Conservation (phyloP, 805 yeast genomes). For the Candida fluviatilis region DNA sequence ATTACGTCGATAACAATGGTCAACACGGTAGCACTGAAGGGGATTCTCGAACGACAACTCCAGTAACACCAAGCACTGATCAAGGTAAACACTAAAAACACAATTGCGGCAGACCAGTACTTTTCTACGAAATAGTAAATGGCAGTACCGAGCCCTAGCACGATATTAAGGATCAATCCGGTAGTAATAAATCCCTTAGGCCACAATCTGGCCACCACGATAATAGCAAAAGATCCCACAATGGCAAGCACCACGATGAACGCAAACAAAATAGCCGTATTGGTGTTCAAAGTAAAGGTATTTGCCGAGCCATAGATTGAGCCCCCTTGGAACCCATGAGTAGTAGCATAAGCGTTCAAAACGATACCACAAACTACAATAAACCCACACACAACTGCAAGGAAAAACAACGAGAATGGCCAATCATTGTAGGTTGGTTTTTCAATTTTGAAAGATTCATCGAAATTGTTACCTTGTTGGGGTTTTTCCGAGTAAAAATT, state of each 20-base stretch:
- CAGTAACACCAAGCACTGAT: slow-evolving; percentile 69
- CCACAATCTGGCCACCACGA: slow-evolving; percentile 56
- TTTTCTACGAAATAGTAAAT: slow-evolving; percentile 64
- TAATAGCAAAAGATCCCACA: slow-evolving; percentile 52
- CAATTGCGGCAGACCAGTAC: slow-evolving; percentile 80
- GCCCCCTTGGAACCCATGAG: slow-evolving; percentile 54
- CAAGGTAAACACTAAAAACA: slow-evolving; percentile 61
- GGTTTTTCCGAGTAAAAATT: slow-evolving; percentile 28
- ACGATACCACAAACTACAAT: slow-evolving; percentile 66
- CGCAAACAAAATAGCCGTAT: slow-evolving; percentile 66
- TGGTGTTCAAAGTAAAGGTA: slow-evolving; percentile 67
- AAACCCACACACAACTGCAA: slow-evolving; percentile 55
- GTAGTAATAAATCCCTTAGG: slow-evolving; percentile 66
- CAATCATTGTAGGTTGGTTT: slow-evolving; percentile 67
- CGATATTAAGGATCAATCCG: slow-evolving; percentile 63
- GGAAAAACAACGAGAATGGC: slow-evolving; percentile 56
- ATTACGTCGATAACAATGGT: slow-evolving; percentile 75
- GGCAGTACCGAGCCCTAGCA: slow-evolving; percentile 70
- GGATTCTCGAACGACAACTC: slow-evolving; percentile 66
- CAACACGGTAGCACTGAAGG: slow-evolving; percentile 67
- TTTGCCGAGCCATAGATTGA: slow-evolving; percentile 53
- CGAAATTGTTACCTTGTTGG: slow-evolving; percentile 41
- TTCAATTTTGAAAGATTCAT: slow-evolving; percentile 63
- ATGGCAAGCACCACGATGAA: slow-evolving; percentile 61
- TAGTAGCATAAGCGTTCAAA: slow-evolving; percentile 56